Conservation (phyloP, 768 basidiomycete species). For the Lentinula sp. region DNA sequence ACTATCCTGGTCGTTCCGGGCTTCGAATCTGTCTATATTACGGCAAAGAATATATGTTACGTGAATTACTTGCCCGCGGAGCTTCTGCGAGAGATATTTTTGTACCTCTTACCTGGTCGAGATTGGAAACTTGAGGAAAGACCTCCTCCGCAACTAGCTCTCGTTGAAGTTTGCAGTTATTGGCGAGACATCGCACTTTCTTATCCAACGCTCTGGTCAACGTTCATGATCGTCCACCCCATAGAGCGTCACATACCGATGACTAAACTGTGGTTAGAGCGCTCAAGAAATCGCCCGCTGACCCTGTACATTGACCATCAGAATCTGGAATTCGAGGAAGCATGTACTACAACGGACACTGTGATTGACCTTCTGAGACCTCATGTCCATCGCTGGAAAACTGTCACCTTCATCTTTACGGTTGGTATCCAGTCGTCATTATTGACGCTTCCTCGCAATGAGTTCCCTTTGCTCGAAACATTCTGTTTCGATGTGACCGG, state of each 20-base stretch:
- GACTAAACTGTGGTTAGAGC: neutral
- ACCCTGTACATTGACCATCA: neutral
- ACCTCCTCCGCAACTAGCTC: neutral
- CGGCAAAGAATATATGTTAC: neutral
- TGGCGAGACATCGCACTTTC: slow-evolving; percentile 1
- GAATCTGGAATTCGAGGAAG: neutral
- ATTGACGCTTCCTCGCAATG: neutral
- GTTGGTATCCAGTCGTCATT: neutral
- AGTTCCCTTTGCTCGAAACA: neutral
- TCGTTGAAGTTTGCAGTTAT: neutral
- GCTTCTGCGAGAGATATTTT: slow-evolving; percentile 1
- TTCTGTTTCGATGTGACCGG: neutral
- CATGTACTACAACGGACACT: neutral
- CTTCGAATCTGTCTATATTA: neutral
- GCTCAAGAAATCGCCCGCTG: neutral
- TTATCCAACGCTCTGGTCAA: slow-evolving; percentile 1
- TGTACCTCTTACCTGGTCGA: neutral
- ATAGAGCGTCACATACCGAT: neutral
- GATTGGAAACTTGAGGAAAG: neutral
- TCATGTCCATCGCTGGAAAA: neutral
- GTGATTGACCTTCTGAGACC: neutral
- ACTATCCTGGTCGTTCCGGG: neutral
- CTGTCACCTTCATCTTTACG: neutral
- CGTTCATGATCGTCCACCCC: neutral
- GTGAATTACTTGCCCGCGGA: neutral